These are phyloP conservation scores for Saraca asoca DNA, from an alignment of 331 rosid species.

Conservation along the genomic window DNA sequence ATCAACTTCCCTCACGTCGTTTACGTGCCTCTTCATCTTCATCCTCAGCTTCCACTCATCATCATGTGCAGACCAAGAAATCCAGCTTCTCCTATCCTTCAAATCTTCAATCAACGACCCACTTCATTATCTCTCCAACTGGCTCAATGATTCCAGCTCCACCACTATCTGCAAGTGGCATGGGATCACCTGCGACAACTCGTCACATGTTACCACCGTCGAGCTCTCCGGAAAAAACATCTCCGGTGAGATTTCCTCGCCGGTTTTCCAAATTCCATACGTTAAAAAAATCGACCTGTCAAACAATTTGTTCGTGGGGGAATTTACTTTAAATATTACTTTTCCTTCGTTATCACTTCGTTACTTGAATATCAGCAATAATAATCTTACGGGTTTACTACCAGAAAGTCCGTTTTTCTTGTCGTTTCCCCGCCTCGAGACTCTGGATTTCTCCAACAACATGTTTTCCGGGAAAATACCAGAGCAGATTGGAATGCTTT, in stretches of 20 bases:
- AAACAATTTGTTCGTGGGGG: constrained; percentile 62
- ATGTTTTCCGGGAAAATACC: constrained; percentile 79
- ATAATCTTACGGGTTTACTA: constrained; percentile 69
- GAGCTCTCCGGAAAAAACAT: constrained; percentile 63
- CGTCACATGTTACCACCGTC: constrained; percentile 46
- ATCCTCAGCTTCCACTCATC: constrained; percentile 39
- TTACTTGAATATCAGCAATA: constrained; percentile 76
- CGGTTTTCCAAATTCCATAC: constrained; percentile 54
- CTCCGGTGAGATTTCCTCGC: constrained; percentile 54
- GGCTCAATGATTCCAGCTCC: constrained; percentile 44
- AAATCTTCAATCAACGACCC: constrained; percentile 70
- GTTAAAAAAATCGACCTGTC: constrained; percentile 68
- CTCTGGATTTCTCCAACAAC: constrained; percentile 84
- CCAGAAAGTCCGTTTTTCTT: constrained; percentile 51
- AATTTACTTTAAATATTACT: constrained; percentile 29
- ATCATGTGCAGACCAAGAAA: constrained; percentile 42
- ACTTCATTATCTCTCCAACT: constrained; percentile 61
- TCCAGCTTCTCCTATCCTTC: constrained; percentile 68
- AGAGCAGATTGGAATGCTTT: constrained; percentile 51
- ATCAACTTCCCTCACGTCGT: constrained; percentile 16
- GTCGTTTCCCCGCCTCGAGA: constrained; percentile 45
- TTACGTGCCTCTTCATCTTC: constrained; percentile 38
- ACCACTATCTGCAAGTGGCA: constrained; percentile 61
- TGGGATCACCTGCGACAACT: constrained; percentile 62
- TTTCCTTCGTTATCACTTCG: constrained; percentile 44